Evolutionary conservation across 768 basidiomycete genomes (phyloP).

Genomic region (Tubosaeta sp.): DNA sequence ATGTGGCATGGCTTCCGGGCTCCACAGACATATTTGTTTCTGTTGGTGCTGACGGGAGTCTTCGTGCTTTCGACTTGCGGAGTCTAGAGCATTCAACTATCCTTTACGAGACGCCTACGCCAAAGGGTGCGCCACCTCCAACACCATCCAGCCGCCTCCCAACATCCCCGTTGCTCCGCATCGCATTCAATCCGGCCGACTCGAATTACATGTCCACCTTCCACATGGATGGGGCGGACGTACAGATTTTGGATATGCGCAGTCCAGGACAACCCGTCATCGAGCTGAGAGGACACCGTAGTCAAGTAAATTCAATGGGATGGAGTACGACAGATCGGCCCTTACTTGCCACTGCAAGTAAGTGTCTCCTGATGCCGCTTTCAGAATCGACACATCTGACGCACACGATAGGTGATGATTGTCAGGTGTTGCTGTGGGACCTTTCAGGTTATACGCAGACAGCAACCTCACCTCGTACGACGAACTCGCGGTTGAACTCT

Average conservation of each 20-base stretch:
- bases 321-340: conserved; percentile 88
- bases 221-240: conserved; percentile 85
- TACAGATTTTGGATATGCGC: conserved; percentile 96
- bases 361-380: conserved; percentile 17
- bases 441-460: conserved; percentile 59
- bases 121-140: conserved; percentile 60
- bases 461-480: conserved; percentile 62
- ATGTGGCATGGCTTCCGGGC: conserved; percentile 96
- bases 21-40: conserved; percentile 98
- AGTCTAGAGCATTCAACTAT: conserved; percentile 98
- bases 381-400: neutral
- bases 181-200: conserved; percentile 87
- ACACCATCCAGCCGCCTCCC: conserved; percentile 64
- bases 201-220: conserved; percentile 97
- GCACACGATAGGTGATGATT: conserved; percentile 71
- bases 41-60: conserved; percentile 93
- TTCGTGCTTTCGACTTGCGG: conserved; percentile 95
- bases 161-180: conserved; percentile 77
- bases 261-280: conserved; percentile 94
- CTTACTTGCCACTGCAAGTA: conserved; percentile 84
- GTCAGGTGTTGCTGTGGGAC: conserved; percentile 93
- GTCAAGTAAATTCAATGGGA: conserved; percentile 79
- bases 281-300: conserved; percentile 81
- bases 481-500: conserved; percentile 71
- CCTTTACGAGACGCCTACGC: conserved; percentile 87